A percentile compares a stretch with the other conserved stretches of the same genome.
phyloP scores from a whole-genome alignment of 2,329 filamentous ascomycete genomes.

The Epichloe sibirici region DNA sequence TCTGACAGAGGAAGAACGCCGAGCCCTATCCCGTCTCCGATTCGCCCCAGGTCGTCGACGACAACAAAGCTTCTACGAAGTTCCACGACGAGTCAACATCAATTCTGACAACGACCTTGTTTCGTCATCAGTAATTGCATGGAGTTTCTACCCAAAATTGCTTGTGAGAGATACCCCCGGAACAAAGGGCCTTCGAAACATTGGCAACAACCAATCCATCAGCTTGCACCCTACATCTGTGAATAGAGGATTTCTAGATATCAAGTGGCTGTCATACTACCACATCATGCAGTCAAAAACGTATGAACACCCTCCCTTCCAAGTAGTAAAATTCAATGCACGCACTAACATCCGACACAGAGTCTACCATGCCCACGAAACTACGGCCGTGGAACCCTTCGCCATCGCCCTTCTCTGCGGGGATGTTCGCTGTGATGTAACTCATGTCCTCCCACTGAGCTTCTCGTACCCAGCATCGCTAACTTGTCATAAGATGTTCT shows the following conservation, averaged over 20 bases:
- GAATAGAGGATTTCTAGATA: slow-evolving; percentile 57
- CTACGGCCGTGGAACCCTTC: slow-evolving; percentile 68
- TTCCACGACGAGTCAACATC: slow-evolving; percentile 61
- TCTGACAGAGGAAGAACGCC: slow-evolving; percentile 61
- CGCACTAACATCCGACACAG: slow-evolving; percentile 25
- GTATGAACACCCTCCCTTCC: slow-evolving; percentile 28
- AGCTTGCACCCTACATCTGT: slow-evolving; percentile 80
- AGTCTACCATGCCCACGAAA: slow-evolving; percentile 84
- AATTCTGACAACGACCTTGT: slow-evolving; percentile 74
- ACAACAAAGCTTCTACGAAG: slow-evolving; percentile 66
- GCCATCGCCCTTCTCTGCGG: slow-evolving; percentile 76
- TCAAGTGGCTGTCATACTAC: slow-evolving; percentile 87
- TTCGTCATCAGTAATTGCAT: slow-evolving; percentile 72
- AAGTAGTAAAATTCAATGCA: not conserved
- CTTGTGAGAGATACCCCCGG: slow-evolving; percentile 60
- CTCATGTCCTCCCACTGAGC: slow-evolving; percentile 11
- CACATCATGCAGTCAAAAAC: slow-evolving; percentile 90
- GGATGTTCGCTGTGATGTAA: slow-evolving; percentile 74
- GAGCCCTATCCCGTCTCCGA: slow-evolving; percentile 54
- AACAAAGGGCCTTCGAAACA: slow-evolving; percentile 73
- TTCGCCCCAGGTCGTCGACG: slow-evolving; percentile 43
- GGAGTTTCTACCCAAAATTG: slow-evolving; percentile 93
- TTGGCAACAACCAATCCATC: slow-evolving; percentile 85
- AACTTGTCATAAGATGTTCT: slow-evolving; percentile 50
- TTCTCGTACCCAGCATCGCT: not conserved